Percentiles rank a stretch among this genome's conserved stretches.
phyloP scores from a whole-genome alignment of 805 yeast species.

The Candida insectorum region DNA sequence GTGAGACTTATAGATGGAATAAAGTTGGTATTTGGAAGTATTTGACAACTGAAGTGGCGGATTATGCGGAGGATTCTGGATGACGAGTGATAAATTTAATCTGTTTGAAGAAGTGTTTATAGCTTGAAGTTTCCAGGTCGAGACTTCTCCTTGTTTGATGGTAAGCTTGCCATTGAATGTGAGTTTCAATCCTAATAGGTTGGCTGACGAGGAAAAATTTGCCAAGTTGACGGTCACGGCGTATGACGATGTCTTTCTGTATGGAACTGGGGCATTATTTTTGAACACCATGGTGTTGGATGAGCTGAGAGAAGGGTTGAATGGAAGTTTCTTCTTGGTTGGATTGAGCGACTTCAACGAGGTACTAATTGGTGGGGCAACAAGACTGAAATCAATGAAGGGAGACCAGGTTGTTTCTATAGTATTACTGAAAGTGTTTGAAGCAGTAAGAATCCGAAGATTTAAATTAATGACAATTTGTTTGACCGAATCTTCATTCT shows the following conservation, averaged over 20 bases:
- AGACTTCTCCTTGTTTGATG: slow-evolving; percentile 56
- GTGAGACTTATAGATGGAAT: slow-evolving; percentile 30
- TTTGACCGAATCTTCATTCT: slow-evolving; percentile 11
- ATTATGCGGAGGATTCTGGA: slow-evolving; percentile 16
- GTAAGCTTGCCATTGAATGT: slow-evolving; percentile 62
- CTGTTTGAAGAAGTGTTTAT: slow-evolving; percentile 54
- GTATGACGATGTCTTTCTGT: slow-evolving; percentile 3
- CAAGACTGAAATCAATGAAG: slow-evolving; percentile 30
- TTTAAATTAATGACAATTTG: slow-evolving; percentile 12
- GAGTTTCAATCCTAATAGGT: slow-evolving; percentile 34
- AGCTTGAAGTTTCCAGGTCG: slow-evolving; percentile 63
- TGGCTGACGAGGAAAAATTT: slow-evolving; percentile 15
- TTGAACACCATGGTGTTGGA: slow-evolving; percentile 2
- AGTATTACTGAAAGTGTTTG: slow-evolving; percentile 19
- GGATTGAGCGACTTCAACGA: slow-evolving; percentile 23
- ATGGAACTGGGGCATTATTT: neutral
- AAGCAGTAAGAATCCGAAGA: no score
- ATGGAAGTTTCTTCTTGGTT: slow-evolving; percentile 1
- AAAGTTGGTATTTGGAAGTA: slow-evolving; percentile 9
- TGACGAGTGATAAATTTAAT: slow-evolving; percentile 49
- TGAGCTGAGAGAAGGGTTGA: neutral
- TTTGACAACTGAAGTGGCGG: slow-evolving; percentile 3
- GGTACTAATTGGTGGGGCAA: slow-evolving; percentile 38
- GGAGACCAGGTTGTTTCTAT: slow-evolving; percentile 41
- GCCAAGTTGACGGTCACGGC: slow-evolving; percentile 36